Evolutionary conservation across 2,329 filamentous ascomycete species (phyloP).

Genomic region (Bipolaris bicolor): DNA sequence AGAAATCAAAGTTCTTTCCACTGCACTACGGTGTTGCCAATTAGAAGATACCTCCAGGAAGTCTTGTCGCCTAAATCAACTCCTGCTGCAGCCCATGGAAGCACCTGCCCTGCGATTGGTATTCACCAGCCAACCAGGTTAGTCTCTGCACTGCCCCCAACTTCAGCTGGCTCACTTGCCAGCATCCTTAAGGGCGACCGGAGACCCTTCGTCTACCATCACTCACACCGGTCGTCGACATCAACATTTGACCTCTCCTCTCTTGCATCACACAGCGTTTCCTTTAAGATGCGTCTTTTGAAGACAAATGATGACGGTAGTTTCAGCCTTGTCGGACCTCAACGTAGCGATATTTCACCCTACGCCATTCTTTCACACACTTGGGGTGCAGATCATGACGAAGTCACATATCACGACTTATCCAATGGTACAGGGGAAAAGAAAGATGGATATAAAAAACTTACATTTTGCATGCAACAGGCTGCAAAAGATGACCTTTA

Average conservation of each 20-base stretch:
- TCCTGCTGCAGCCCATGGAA: not conserved
- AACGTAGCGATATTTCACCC: not conserved
- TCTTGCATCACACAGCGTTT: not conserved
- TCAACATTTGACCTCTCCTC: not conserved
- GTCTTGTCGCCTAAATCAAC: not conserved
- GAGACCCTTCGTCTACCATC: not conserved
- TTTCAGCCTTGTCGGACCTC: constrained; percentile 5
- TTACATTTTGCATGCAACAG: not conserved
- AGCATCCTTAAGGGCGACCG: not conserved
- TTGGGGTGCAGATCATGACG: not conserved
- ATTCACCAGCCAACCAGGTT: not conserved
- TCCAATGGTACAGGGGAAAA: not conserved
- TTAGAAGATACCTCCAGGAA: too few species aligned
- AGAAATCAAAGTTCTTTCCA: too few species aligned
- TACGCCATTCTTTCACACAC: constrained; percentile 4
- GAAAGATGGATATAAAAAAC: not conserved
- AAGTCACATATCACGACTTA: constrained; percentile 2
- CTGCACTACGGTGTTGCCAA: too few species aligned
- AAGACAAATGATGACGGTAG: not conserved
- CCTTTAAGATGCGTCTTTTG: constrained; percentile 9
- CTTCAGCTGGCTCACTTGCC: not conserved
- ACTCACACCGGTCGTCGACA: not conserved
- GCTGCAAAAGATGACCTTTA: not conserved
- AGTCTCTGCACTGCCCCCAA: not conserved
- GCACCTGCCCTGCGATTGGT: not conserved